Percentiles rank a stretch among this genome's conserved stretches.
Evolutionary conservation across 73 alveolate genomes (phyloP).

Genomic region (Paramecium pentaurelia): DNA sequence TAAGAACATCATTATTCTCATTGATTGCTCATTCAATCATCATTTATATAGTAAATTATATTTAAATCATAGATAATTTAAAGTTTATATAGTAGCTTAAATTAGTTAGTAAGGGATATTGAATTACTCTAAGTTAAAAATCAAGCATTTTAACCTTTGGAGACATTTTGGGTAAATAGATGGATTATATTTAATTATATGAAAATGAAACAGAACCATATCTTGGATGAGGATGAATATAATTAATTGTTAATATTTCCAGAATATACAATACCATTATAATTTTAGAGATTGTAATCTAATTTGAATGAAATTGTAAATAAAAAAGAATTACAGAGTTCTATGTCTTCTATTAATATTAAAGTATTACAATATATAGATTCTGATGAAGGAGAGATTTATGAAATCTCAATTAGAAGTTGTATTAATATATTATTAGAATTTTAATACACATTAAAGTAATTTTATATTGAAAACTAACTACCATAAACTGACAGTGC

Average conservation of each 20-base stretch:
- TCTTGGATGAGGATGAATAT: background rate
- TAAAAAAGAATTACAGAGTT: background rate
- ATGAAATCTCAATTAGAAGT: background rate
- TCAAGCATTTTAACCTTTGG: background rate
- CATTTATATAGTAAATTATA: background rate
- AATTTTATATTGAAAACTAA: background rate
- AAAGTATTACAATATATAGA: background rate
- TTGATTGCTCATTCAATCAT: background rate
- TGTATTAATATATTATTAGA: background rate
- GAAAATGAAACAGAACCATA: background rate
- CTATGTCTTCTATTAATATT: background rate
- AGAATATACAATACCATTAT: background rate
- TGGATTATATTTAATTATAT: background rate
- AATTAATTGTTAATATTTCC: background rate
- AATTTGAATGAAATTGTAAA: background rate
- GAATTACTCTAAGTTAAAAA: slow-evolving; percentile 17
- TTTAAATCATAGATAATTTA: background rate
- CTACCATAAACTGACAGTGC: background rate
- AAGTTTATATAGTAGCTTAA: background rate
- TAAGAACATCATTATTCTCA: background rate
- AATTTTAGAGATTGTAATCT: background rate
- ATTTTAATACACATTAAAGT: background rate
- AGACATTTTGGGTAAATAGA: background rate
- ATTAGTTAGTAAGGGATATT: background rate
- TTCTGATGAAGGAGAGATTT: background rate